Evolutionary conservation across 2,329 filamentous ascomycete genomes (phyloP).

Genomic region (Colletotrichum liriopes): DNA sequence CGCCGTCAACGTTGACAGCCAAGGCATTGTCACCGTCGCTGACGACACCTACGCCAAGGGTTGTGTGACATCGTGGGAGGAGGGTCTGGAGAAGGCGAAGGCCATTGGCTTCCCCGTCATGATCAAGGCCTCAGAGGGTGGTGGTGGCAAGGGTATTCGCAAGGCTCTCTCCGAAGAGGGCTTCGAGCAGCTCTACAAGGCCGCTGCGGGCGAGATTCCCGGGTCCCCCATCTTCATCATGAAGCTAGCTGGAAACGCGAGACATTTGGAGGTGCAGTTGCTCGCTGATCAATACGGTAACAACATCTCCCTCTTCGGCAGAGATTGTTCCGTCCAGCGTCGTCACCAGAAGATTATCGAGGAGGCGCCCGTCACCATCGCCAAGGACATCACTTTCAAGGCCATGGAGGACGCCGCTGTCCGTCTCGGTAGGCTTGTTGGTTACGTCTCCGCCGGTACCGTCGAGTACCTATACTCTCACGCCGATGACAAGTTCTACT

Average conservation of each 20-base stretch:
- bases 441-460: constrained; percentile 98
- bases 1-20: constrained; percentile 81
- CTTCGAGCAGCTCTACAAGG: constrained; percentile 92
- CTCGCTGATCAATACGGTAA: constrained; percentile 99
- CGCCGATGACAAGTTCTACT: constrained; percentile 98
- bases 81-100: constrained; percentile 88
- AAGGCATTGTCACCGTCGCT: constrained; percentile 92
- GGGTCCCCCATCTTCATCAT: constrained; percentile 99
- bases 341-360: constrained; percentile 99
- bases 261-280: constrained; percentile 97
- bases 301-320: constrained; percentile 98
- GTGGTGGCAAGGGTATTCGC: constrained; percentile 98
- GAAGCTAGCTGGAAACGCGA: constrained; percentile 97
- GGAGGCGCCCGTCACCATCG: constrained; percentile 97
- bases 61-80: constrained; percentile 90
- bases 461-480: constrained; percentile 99
- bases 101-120: constrained; percentile 99
- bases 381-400: constrained; percentile 89
- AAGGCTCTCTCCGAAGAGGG: constrained; percentile 90
- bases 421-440: constrained; percentile 91
- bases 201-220: constrained; percentile 96
- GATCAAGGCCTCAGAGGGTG: constrained; percentile 99
- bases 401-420: constrained; percentile 98
- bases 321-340: constrained; percentile 98
- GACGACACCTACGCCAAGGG: constrained; percentile 91